Evolutionary conservation across 345 rosid species (phyloP), one percentile per base, ranked within the genome.

Genomic region (Camelina neglecta): DNA sequence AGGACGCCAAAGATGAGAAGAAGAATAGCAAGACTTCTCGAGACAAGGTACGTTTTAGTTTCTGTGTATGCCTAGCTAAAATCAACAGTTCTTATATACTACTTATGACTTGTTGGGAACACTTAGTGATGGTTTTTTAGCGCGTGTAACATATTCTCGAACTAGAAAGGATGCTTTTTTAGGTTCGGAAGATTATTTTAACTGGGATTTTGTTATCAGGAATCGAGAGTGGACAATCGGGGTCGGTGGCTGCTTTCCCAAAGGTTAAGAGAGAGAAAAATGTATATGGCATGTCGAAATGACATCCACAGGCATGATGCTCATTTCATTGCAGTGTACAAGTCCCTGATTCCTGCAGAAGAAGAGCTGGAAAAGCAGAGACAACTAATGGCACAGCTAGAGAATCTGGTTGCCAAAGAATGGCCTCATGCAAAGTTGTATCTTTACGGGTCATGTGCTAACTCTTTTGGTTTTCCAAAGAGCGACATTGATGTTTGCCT

Each of bases 401-500:
- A 89, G 83, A 88, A 82, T 74, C 80, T 95, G 65, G 93, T 95
- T 53, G 65, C 66, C 79, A 87, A 85, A 75, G 97, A 92, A 69
- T 95, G 99, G 99, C 97, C 99, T 53, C 83, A 85, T 50, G 99
- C 97, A 56, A 84, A 77, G 65, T 75, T 95, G 47, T 92, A 84
- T 77, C 91, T 90, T 6, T 95, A 95, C 73, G 99, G 99, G 68
- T 92, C 99, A 38, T 92, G 99, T 83, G 99, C 97, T 5, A 95
- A 86, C 81, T 89, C 97, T 29, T 95, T 95, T 83, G 97, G 96
- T 63, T 89, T 90, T 75, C 83, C 89, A 42, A 92, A 89, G 82
- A 95, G 99, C 44, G 99, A 95, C 79, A 86, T 95, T 56, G 99
- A 92, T 86, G 93, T 92, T 72, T 95, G 97, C 73, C 91, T 95